Evolutionary conservation across 768 basidiomycete species (phyloP), one percentile per base, ranked within the genome.

Genomic region (Panaeolus cyanescens): DNA sequence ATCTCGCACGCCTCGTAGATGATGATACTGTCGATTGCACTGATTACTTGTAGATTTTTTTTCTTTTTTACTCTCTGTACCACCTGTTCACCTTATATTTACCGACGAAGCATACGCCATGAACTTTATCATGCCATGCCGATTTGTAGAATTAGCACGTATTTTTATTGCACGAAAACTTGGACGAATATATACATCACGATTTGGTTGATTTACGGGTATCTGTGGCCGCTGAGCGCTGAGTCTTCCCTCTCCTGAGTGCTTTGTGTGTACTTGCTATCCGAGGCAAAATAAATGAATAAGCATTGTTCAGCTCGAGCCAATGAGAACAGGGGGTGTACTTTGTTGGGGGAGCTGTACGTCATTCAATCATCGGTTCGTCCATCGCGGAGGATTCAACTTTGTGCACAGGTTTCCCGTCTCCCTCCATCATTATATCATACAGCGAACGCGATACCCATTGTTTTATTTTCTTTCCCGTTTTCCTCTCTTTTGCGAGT

Each of bases 1-100:
- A 63, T 37, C 68, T 20, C 70, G 68, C 32, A 36, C 63, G 40
- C 60, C 66, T 54, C 66, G 64, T 40, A 57, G 61, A 60, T 64
- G 58, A 60, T 33, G 31, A 10, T 40, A 42, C 55, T 36, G 53
- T 58, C 55, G 63, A 22, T 54, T 63, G 54, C 62, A 36, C 25
- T 40, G 25, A 61, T n/a, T 45, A 62, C 53, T 53, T 66, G 63
- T 66, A 63, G 57, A 60, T 55, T 59, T 62, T 65, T 62, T 56
- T 63, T 60, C 58, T 42, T 59, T 54, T 61, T 57, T 62, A 67
- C 69, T 68, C 64, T 64, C 55, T 60, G 62, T 59, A 54, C 42
- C 58, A 17, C 31, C 50, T 42, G 19, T 55, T n/a, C 32, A 39
- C 53, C 20, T 58, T 45, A 25, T 62, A 59, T 59, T 55, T 59